A percentile compares a stretch with the other conserved stretches of the same genome.
Conservation (phyloP, 129 eudicot species). For the Escallonia herrerae region DNA sequence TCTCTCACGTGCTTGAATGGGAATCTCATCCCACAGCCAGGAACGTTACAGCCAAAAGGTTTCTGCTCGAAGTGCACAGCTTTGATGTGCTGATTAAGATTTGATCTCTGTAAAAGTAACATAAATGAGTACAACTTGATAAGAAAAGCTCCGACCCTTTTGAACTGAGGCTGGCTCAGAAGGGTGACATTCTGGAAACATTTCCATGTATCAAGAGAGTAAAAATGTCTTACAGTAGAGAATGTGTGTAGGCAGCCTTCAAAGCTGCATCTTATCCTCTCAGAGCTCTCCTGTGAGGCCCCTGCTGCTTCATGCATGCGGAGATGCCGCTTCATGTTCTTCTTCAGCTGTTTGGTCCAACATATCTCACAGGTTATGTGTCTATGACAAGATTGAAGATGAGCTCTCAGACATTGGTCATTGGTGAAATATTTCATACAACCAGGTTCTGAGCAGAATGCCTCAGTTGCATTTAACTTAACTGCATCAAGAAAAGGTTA, state of each 20-base stretch:
- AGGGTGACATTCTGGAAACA: not conserved
- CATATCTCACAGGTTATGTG: constrained; percentile 63
- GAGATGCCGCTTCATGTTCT: constrained; percentile 73
- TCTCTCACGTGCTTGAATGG: constrained; percentile 85
- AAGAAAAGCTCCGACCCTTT: not conserved
- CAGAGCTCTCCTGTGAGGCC: constrained; percentile 1
- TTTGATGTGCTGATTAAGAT: constrained; percentile 78
- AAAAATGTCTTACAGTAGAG: constrained; percentile 49
- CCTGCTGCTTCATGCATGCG: constrained; percentile 46
- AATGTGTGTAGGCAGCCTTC: constrained; percentile 58
- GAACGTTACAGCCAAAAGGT: constrained; percentile 51
- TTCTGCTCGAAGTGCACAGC: constrained; percentile 58
- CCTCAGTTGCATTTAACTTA: constrained; percentile 55
- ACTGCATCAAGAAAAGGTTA: constrained; percentile 31
- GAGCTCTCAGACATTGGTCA: constrained; percentile 52
- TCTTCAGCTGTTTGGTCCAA: constrained; percentile 74
- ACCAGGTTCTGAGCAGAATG: constrained; percentile 62
- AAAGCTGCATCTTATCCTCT: constrained; percentile 44
- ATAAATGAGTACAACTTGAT: not conserved
- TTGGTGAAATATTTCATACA: constrained; percentile 74
- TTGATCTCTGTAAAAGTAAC: constrained; percentile 46
- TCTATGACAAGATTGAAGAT: constrained; percentile 57
- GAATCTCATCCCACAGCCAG: constrained; percentile 72
- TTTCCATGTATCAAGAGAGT: not conserved
- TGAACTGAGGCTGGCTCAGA: not conserved